Base-by-base conservation (phyloP, 2,329 filamentous ascomycete species). In the Lachnum nothofagi region DNA sequence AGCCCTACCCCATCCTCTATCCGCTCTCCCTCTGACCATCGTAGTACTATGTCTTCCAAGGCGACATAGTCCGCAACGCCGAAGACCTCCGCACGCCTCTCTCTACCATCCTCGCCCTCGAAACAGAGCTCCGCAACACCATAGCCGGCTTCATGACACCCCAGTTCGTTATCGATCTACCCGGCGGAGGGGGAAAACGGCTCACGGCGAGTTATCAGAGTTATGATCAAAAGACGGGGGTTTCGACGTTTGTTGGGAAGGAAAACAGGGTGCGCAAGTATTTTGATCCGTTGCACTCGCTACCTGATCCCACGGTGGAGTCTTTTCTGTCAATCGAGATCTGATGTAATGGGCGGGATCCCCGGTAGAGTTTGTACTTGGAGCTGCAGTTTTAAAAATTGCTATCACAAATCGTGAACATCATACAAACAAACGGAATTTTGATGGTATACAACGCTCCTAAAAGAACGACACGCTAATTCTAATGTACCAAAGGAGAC, bases 31-130 rank as follows among this genome's bases (percentile, higher is more conserved):
- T 23, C 48, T 29, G n/a, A 24, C 33, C 35, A 16, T 27, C 16
- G 19, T 55, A 80, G 74, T 84, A 84, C 63, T 85, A 85, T 57
- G 75, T 85, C 44, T 85, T 84, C 63, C 79, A 83, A 59, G 77
- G 76, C 40, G 81, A 85, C 61, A 79, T 84, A 74, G 78, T 83
- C 7, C 65, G 70, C 23, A 76, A 74, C 38, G 70, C 79, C 2
- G 81, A 85, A 66, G 80, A 85, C 57, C 68, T 83, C 19, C 76
- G 81, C 6, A 85, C 80, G 0, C 79, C 79, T 2, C 70, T 85
- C 9, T 70, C 71, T 37, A 79, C 75, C 2, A 80, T 81, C 40
- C 69, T 83, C 14, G 67, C 79, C 16, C 67, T 85, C 0, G 80
- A 85, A 62, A 69, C 72, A 19, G 62, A 77, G 35, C 70, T 85